Percentiles rank a stretch among this genome's conserved stretches.
These are phyloP conservation scores for Sindora glabra DNA, from an alignment of 306 rosid genomes.

Conservation along the genomic window DNA sequence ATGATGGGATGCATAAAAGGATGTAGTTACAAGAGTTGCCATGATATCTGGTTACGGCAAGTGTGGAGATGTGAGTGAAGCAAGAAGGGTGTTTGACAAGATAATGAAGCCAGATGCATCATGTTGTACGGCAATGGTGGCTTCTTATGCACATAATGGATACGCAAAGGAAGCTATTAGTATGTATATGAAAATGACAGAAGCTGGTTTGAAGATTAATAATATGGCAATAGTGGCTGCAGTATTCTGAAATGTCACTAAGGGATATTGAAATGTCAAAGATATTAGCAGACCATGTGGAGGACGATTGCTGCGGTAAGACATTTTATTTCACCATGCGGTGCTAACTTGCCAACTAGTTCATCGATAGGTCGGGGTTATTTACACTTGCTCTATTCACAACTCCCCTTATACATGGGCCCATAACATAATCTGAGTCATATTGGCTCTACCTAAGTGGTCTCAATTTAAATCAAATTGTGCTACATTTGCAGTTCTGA, in stretches of 20 bases:
- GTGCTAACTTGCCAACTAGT: not conserved
- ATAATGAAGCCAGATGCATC: conserved; percentile 24
- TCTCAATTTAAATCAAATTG: too few relatives aligned
- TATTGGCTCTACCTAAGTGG: too few relatives aligned
- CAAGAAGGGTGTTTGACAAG: conserved; percentile 41
- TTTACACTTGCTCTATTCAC: too few relatives aligned
- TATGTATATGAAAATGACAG: conserved; percentile 39
- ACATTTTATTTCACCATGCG: not conserved
- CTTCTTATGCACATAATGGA: conserved; percentile 71
- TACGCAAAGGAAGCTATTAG: conserved; percentile 58
- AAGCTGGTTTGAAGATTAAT: conserved; percentile 21
- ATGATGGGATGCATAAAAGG: conserved; percentile 43
- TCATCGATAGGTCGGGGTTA: too few relatives aligned
- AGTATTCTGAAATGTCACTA: conserved; percentile 66
- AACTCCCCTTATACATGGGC: too few relatives aligned
- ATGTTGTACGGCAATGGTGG: conserved; percentile 66
- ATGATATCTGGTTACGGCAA: conserved; percentile 78
- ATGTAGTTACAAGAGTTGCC: conserved; percentile 37
- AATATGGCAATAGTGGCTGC: conserved; percentile 73
- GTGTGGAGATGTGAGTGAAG: conserved; percentile 38
- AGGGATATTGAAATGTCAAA: conserved; percentile 45
- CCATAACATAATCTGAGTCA: too few relatives aligned
- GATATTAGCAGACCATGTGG: conserved; percentile 29
- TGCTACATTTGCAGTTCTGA: too few relatives aligned
- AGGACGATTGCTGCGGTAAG: conserved; percentile 42